Base-by-base conservation (phyloP, 106 monocot species). In the Allium cepa region DNA sequence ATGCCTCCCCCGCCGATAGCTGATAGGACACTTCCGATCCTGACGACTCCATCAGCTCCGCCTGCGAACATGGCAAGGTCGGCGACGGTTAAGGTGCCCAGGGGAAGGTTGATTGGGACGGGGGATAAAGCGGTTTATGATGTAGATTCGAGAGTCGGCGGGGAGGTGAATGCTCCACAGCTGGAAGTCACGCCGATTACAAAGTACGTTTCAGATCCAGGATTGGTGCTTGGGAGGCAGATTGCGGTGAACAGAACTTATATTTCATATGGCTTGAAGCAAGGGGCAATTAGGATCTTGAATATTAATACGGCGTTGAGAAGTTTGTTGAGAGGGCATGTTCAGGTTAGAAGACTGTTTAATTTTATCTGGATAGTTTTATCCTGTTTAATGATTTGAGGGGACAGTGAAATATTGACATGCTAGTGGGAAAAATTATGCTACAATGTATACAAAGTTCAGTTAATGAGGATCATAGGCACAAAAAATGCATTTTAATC, bases 151-250 rank as follows among this genome's bases (percentile, higher is more conserved):
- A 83, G 86, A 72, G 17, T 84, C 55, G 71, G 82, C 3, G 92
- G 86, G 66, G 86, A 87, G 71, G 48, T 69, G 9, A 76, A 79
- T 68, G 86, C 95, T 4, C 92, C 97, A 11, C 97, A 97, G 80
- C 92, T 99, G 8, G 97, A 99, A 76, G 97, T 99, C 11, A 90
- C 92, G 26, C 97, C 97, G 13, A 99, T 99, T 64, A 99, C 97
- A 4, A 99, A 99, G 78, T 99, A 99, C 60, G 57, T 65, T 6
- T 99, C 97, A 1, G 97, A 99, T 72, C 97, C 97, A 0, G 87
- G 92, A 12, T 80, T 99, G 49, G 97, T 99, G 11, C 65, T 99
- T 8, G 97, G 97, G 10, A 83, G 97, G 49, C 97, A 99, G 87
- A 99, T 99, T 72, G 92, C 97, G 0, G 92, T 99, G n/a, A 99